These are phyloP conservation scores for Gentiana macrophylla DNA, from an alignment of 257 asterid species.

Conservation along the genomic window DNA sequence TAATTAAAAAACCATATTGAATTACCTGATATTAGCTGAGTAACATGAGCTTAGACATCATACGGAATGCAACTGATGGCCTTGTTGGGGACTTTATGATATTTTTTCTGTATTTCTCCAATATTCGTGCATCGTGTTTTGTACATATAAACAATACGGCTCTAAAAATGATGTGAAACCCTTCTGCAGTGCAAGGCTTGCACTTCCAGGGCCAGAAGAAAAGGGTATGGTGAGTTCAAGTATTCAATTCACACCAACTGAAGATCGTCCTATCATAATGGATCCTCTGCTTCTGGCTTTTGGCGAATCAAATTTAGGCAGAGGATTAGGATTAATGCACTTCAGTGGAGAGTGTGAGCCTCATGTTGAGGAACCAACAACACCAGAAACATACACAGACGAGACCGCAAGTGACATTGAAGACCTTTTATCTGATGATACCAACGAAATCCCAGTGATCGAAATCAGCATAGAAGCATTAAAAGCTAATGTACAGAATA, in stretches of 20 bases:
- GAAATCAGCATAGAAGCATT: slow-evolving; percentile 65
- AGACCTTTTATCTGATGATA: slow-evolving; percentile 69
- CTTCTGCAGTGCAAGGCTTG: slow-evolving; percentile 80
- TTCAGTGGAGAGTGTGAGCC: slow-evolving; percentile 42
- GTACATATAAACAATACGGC: background rate
- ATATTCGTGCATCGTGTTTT: background rate
- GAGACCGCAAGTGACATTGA: slow-evolving; percentile 64
- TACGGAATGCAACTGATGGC: too few species aligned
- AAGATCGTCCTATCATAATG: slow-evolving; percentile 16
- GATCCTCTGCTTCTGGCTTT: slow-evolving; percentile 43
- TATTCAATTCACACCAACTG: slow-evolving; percentile 21
- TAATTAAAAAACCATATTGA: too few species aligned
- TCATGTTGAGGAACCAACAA: slow-evolving; percentile 62
- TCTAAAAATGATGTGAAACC: background rate
- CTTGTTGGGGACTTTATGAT: background rate
- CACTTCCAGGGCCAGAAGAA: slow-evolving; percentile 82
- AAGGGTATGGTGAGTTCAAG: slow-evolving; percentile 24
- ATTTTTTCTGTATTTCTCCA: background rate
- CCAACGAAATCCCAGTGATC: slow-evolving; percentile 84
- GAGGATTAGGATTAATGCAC: slow-evolving; percentile 14
- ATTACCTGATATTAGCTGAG: too few species aligned
- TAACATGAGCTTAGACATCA: too few species aligned
- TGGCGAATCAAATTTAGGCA: slow-evolving; percentile 22
- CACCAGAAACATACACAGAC: slow-evolving; percentile 61
- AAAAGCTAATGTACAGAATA: slow-evolving; percentile 44